A percentile compares a stretch with the other conserved stretches of the same genome.
Conservation (phyloP, 2,329 filamentous ascomycete species). For the Pseudopyricularia cyperi region DNA sequence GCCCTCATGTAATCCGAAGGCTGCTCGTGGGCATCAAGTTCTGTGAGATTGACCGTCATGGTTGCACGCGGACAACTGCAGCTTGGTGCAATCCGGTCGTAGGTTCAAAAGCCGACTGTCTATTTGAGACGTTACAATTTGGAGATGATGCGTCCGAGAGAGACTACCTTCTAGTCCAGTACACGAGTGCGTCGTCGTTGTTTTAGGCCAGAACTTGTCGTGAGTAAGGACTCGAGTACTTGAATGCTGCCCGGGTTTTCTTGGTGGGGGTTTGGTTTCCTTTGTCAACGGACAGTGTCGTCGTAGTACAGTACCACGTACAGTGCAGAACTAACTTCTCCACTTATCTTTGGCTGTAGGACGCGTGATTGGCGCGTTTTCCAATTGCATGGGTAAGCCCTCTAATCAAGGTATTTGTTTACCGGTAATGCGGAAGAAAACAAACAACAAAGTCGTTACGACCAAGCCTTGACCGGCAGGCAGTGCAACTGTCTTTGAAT, state of each 20-base stretch:
- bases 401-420: no score
- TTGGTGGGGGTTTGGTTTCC: background rate
- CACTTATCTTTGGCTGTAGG: background rate
- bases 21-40: slow-evolving; percentile 64
- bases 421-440: no score
- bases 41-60: slow-evolving; percentile 29
- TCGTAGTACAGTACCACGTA: no score
- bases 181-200: no score
- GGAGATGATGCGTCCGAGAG: no score
- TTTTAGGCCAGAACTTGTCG: no score
- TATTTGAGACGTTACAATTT: background rate
- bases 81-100: background rate
- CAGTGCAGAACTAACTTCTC: background rate
- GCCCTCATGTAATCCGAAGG: slow-evolving; percentile 58
- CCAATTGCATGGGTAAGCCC: background rate
- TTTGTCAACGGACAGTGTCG: background rate
- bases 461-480: background rate
- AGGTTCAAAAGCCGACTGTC: background rate
- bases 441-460: background rate
- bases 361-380: no score
- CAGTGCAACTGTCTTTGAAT: background rate
- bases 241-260: background rate
- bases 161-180: no score
- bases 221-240: no score
- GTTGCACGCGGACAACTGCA: background rate